These are phyloP conservation scores for Pseudohalonectria lignicola DNA, from an alignment of 2,329 filamentous ascomycete genomes.

Conservation along the genomic window DNA sequence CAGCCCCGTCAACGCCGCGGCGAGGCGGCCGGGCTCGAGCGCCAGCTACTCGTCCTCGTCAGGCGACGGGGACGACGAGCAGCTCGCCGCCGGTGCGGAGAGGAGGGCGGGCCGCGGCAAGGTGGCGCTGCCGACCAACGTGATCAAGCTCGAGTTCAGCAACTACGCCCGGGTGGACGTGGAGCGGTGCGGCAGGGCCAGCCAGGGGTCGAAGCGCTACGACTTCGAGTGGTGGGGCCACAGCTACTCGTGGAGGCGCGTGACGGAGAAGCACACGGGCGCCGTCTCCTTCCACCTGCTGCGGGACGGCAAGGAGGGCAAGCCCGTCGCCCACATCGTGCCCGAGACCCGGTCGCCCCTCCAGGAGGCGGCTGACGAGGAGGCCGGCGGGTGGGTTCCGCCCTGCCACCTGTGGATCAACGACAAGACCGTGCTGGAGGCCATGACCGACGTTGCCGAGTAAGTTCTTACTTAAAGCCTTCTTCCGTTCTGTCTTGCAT, in stretches of 20 bases:
- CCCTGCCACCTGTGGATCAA: constrained; percentile 87
- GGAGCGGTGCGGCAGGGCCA: constrained; percentile 52
- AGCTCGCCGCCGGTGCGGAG: constrained; percentile 15
- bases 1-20: constrained; percentile 10
- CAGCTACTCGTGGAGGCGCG: constrained; percentile 73
- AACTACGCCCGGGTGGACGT: constrained; percentile 93
- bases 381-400: constrained; percentile 79
- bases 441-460: constrained; percentile 76
- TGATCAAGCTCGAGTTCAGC: constrained; percentile 84
- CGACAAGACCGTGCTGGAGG: constrained; percentile 57
- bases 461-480: constrained; percentile 32
- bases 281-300: constrained; percentile 72
- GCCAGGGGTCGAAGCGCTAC: constrained; percentile 62
- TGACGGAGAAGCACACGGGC: constrained; percentile 55
- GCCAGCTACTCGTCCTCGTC: constrained; percentile 24
- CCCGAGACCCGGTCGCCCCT: constrained; percentile 64
- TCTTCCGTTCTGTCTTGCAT: constrained; percentile 11
- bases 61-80: constrained; percentile 15
- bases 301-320: constrained; percentile 42
- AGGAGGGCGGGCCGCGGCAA: constrained; percentile 15
- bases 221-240: constrained; percentile 92
- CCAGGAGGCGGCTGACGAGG: constrained; percentile 60
- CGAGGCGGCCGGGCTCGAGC: constrained; percentile 7
- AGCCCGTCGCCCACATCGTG: constrained; percentile 70
- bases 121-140: constrained; percentile 50